A percentile compares a stretch with the other conserved stretches of the same genome.
phyloP scores from a whole-genome alignment of 768 basidiomycete species.

The Pleurotus salmoneostramineus region DNA sequence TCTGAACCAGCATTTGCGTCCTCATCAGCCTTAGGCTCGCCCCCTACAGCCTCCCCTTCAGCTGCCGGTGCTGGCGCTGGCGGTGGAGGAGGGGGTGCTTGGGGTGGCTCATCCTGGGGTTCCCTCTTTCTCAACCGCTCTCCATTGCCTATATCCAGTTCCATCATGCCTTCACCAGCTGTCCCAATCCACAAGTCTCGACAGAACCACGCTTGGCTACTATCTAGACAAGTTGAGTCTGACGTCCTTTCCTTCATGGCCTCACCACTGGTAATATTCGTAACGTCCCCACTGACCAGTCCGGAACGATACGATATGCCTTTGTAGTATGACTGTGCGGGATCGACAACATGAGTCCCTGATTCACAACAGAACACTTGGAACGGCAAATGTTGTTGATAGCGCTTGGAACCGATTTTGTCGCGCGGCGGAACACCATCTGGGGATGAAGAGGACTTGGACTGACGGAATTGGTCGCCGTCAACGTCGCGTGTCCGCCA shows the following conservation, averaged over 20 bases:
- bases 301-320: constrained; percentile 85
- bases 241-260: constrained; percentile 55
- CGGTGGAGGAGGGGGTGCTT: background rate
- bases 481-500: constrained; percentile 98
- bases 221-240: constrained; percentile 90
- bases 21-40: constrained; percentile 38
- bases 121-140: constrained; percentile 21
- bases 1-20: constrained; percentile 86
- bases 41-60: constrained; percentile 3
- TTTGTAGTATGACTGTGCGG: constrained; percentile 92
- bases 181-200: constrained; percentile 93
- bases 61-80: background rate
- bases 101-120: constrained; percentile 5
- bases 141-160: constrained; percentile 36
- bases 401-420: constrained; percentile 72
- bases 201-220: constrained; percentile 97
- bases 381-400: constrained; percentile 91
- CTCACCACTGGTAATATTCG: constrained; percentile 71
- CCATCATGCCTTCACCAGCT: constrained; percentile 72
- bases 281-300: constrained; percentile 45
- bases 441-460: constrained; percentile 87
- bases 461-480: constrained; percentile 97
- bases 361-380: constrained; percentile 99
- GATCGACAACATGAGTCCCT: constrained; percentile 96
- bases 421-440: constrained; percentile 94